Percentiles rank a stretch among this genome's conserved stretches.
Evolutionary conservation across 164 flowering plant species (phyloP).

Genomic region (Magnolia sinica): DNA sequence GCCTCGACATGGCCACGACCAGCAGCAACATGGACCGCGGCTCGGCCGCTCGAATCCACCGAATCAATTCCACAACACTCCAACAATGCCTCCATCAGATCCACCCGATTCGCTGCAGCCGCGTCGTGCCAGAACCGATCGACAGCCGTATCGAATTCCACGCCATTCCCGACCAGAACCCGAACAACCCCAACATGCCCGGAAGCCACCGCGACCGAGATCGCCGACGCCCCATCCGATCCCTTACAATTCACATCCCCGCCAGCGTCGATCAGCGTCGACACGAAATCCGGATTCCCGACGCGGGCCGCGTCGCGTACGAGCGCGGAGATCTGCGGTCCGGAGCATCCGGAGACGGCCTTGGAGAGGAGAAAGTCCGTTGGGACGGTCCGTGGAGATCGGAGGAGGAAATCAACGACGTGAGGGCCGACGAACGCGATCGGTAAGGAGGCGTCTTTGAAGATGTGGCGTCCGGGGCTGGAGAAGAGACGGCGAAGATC

Average conservation of each 20-base stretch:
- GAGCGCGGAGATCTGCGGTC: conserved; percentile 36
- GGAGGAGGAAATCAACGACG: conserved; percentile 34
- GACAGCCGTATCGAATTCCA: conserved; percentile 20
- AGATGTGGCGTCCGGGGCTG: conserved; percentile 53
- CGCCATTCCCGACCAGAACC: conserved; percentile 25
- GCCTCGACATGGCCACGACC: conserved; percentile 41
- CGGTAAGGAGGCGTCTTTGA: conserved; percentile 56
- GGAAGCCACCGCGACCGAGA: conserved; percentile 34
- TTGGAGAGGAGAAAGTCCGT: conserved; percentile 25
- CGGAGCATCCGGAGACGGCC: conserved; percentile 49
- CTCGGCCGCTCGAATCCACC: conserved; percentile 40
- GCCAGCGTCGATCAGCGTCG: conserved; percentile 50
- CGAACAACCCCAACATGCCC: conserved; percentile 24
- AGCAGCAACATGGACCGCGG: conserved; percentile 58
- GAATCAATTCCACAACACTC: conserved; percentile 23
- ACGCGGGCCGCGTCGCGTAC: conserved; percentile 33
- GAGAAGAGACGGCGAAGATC: conserved; percentile 61
- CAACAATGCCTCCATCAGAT: conserved; percentile 39
- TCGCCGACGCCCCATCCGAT: conserved; percentile 27
- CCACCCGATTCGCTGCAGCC: conserved; percentile 42
- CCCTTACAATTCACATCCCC: conserved; percentile 40
- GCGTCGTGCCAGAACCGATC: conserved; percentile 46
- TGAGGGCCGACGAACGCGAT: conserved; percentile 53
- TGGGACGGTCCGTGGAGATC: conserved; percentile 15
- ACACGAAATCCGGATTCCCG: conserved; percentile 30